Base-by-base conservation (phyloP, 2,329 filamentous ascomycete species). In the Apiospora kogelbergensis region DNA sequence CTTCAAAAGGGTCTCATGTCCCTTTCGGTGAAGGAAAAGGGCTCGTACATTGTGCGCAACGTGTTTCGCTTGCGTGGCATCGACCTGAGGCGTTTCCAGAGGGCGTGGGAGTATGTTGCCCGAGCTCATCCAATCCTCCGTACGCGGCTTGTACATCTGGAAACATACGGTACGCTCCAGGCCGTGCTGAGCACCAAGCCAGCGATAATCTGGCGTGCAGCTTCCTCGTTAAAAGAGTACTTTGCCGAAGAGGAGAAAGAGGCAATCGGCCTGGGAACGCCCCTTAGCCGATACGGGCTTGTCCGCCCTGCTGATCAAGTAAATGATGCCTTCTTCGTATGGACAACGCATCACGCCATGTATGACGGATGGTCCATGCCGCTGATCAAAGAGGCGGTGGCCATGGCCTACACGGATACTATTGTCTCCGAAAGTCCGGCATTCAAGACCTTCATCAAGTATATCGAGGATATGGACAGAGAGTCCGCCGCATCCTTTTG, bases 301-400 rank as follows among this genome's bases (percentile, higher is more conserved):
- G 22, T 74, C 17, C 41, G 67, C 65, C 48, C 65, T 6, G 6
- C 3, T 2, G 5, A 67, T 9, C 48, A 48, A 72, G 20, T 66
- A 70, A 11, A 70, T 73, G 2, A 70, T 67, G 22, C 42, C 5
- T 77, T 72, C 64, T 76, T 79, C 4, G 72, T 78, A 0, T 78
- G 76, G 72, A 78, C 77, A 1, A 72, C 74, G 1, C 78, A 79
- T 15, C 78, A 79, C 44, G 75, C 78, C 7, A 70, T 78, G 3
- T 78, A 77, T 33, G 77, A 78, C 67, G 76, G 77, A 10, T 79
- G 76, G 75, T 74, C 75, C 1, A 65, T 76, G 22, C 53, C 42
- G 22, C 63, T 74, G 0, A 70, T 75, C 5, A 65, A 75, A 45
- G 65, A 72, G 11, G 65, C 67, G 5, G 66, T 76, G 0, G 30